phyloP scores from a whole-genome alignment of 148 eudicot species.

The Cornus kousa region DNA sequence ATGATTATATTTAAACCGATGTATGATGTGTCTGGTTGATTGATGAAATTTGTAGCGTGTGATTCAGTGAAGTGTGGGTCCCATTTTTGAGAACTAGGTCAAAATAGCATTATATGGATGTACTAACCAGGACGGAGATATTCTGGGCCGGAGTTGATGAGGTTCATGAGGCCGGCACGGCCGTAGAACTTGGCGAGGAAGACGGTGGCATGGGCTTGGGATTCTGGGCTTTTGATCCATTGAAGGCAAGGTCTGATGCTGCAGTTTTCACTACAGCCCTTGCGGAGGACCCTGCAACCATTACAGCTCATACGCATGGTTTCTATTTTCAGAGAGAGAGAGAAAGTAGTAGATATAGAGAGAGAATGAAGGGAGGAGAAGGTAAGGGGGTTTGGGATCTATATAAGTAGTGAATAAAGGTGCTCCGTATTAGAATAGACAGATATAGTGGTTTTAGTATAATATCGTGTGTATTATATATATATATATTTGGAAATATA shows the following conservation, averaged over 20 bases:
- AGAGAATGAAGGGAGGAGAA: not conserved
- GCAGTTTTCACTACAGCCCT: constrained; percentile 73
- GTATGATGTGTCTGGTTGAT: too few species aligned
- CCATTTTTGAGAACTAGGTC: too few species aligned
- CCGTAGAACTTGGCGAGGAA: constrained; percentile 92
- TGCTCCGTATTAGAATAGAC: not conserved
- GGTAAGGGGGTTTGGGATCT: not conserved
- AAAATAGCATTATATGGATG: not conserved
- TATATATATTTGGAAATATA: not conserved
- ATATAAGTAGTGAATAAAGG: not conserved
- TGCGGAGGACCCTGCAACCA: constrained; percentile 76
- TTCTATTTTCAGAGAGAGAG: constrained; percentile 1
- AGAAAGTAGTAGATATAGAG: not conserved
- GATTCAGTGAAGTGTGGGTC: too few species aligned
- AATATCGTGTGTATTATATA: not conserved
- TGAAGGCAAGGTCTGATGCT: constrained; percentile 71
- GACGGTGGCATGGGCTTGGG: constrained; percentile 85
- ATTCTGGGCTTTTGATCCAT: constrained; percentile 65
- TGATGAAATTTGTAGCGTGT: too few species aligned
- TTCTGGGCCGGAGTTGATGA: constrained; percentile 63
- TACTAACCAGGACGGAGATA: constrained; percentile 75
- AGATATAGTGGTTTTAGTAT: not conserved
- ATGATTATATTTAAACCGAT: too few species aligned
- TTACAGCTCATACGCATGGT: constrained; percentile 78
- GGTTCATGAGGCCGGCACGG: constrained; percentile 82